Base-by-base conservation (phyloP, 768 basidiomycete genomes). In the Boletus fagicola region DNA sequence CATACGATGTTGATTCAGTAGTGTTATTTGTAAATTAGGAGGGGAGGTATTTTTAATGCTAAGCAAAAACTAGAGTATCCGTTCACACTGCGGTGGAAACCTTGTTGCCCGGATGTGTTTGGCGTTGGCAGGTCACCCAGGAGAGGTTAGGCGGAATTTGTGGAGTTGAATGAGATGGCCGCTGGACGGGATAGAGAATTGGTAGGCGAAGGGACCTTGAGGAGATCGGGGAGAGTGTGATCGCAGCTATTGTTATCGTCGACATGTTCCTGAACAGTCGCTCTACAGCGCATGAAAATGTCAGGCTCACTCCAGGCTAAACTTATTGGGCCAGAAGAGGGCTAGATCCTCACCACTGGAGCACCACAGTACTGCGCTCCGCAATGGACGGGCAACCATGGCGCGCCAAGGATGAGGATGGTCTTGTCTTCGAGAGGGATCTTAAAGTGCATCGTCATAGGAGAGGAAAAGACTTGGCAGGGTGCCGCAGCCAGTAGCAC, bases 401-500 rank as follows among this genome's bases (percentile, higher is more conserved):
- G 62, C 6, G 38, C 50, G 35, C 69, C 68, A 16, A 65, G 52
- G 30, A 70, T 53, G 49, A 68, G 49, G 22, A 70, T 18, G 18
- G 67, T 63, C 51, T 61, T 60, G 52, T 59, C 59, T 40, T 56
- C 20, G 22, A 61, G 42, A 15, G 68, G 68, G 15, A 60, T 51
- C 47, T 51, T 42, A n/a, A 68, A 58, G 28, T 61, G 63, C 53
- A 70, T 70, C 24, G 49, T 35, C 66, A 63, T 62, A 35, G 68
- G 55, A 35, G 63, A 39, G 16, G 62, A 53, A 26, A 69, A 60
- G 5, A 57, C 35, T 35, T 66, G 67, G 40, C 51, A 66, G 26
- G 63, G 63, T 22, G 70, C 66, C 42, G 63, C 68, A 54, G 70
- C 70, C 16, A 70, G 58, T 4, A 69, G 43, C 2, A 62, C 53